These are phyloP conservation scores for Bolboschoenus planiculmis DNA, from an alignment of 176 grass and related monocot species.

Conservation along the genomic window DNA sequence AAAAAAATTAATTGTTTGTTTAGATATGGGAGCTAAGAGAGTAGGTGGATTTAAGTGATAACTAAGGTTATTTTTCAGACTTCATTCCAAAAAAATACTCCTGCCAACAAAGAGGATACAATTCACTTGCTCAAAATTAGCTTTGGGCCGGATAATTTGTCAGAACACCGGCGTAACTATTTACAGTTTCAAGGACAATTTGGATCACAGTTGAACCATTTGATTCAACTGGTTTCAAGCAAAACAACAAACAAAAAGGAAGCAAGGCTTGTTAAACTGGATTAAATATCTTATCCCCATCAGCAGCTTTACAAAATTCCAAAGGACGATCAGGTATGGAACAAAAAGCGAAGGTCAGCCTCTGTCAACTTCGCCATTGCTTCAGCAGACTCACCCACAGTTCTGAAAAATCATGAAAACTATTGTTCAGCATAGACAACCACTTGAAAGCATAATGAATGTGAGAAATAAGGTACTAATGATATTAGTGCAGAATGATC, in stretches of 20 bases:
- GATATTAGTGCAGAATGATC: background rate
- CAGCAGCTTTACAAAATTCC: background rate
- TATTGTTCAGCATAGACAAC: constrained; percentile 6
- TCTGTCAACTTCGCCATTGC: constrained; percentile 77
- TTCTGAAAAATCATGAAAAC: constrained; percentile 33
- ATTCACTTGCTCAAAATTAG: background rate
- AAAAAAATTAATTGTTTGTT: too few species aligned
- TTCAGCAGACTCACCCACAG: constrained; percentile 54
- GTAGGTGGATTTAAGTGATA: too few species aligned
- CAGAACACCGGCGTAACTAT: background rate
- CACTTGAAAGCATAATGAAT: background rate
- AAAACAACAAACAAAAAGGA: background rate
- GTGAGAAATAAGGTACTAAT: background rate
- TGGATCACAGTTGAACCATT: background rate
- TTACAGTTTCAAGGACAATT: constrained; percentile 1
- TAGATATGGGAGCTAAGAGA: too few species aligned
- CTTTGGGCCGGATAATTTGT: background rate
- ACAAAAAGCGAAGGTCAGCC: constrained; percentile 70
- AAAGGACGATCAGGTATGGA: constrained; percentile 39
- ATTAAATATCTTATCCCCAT: background rate
- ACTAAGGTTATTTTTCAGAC: too few species aligned
- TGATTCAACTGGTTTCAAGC: background rate
- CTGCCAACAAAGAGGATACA: too few species aligned
- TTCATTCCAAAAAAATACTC: too few species aligned
- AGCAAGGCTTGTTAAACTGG: background rate